Base-by-base conservation (phyloP, 345 rosid species). In the Cardamine resedifolia region DNA sequence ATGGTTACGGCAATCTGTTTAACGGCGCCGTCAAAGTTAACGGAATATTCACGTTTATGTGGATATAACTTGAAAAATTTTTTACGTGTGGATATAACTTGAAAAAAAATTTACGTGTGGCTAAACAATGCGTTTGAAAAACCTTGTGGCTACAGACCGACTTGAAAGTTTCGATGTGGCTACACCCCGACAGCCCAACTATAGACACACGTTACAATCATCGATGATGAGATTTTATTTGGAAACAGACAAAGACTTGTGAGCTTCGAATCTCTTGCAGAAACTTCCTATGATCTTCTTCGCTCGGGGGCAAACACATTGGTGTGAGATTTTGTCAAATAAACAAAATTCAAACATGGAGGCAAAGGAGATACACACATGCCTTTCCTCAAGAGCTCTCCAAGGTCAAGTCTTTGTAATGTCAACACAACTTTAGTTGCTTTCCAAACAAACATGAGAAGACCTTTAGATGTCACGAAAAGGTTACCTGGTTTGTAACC, bases 401-500 rank as follows among this genome's bases (percentile, higher is more conserved):
- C 83, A 52, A 90, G 64, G 75, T 85, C 77, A 68, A 90, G 85
- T 78, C 91, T 83, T 82, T 88, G 94, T 80, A 90, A 50, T 44
- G 91, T 88, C 84, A 90, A 78, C 63, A 88, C 85, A 64, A 55
- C 85, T 73, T 75, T 82, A 9, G 98, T 84, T 66, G 86, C 96
- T 79, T 88, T 92, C 98, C 96, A 92, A 56, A 88, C 75, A 68
- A 92, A 92, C 67, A 87, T 91, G 48, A 92, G 96, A 58, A 86
- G 75, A 70, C 86, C 91, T 75, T 86, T 78, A 57, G 82, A 78
- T 66, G 84, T 82, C 28, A 86, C 85, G 53, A 78, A 92, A 61
- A 92, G 88, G 0, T 88, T 79, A 62, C 98, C 96, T 1, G 96
- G 96, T 83, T 90, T 92, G 65, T 90, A 82, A 38, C 93, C 93